Conservation (phyloP, 139 green algal species). For the Picochlorum sp. region DNA sequence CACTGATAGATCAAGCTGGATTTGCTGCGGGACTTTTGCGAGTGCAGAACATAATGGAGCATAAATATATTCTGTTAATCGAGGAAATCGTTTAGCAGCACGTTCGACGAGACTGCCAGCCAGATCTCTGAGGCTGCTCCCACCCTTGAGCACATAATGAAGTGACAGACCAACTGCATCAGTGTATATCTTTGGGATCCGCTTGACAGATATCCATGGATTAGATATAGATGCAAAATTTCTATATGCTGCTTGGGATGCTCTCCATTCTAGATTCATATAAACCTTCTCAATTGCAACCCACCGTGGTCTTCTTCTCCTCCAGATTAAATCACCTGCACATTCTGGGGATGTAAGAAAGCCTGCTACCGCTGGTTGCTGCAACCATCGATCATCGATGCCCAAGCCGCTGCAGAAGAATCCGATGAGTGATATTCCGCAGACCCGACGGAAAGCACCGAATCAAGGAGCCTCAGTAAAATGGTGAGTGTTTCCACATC, state of each 20-base stretch:
- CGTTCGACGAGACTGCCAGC: slow-evolving; percentile 27
- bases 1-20: neutral
- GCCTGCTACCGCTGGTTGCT: slow-evolving; percentile 29
- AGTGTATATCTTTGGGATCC: slow-evolving; percentile 32
- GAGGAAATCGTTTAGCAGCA: slow-evolving; percentile 50
- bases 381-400: slow-evolving; percentile 34
- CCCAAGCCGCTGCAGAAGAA: slow-evolving; percentile 20
- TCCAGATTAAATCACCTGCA: slow-evolving; percentile 15
- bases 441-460: neutral
- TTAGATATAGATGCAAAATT: slow-evolving; percentile 20
- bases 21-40: slow-evolving; percentile 30
- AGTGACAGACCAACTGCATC: slow-evolving; percentile 25
- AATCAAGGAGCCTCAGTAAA: neutral
- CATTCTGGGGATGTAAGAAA: slow-evolving; percentile 15
- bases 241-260: slow-evolving; percentile 35
- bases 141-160: slow-evolving; percentile 19
- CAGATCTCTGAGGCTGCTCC: neutral
- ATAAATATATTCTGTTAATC: slow-evolving; percentile 27
- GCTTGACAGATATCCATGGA: slow-evolving; percentile 3
- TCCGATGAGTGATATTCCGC: slow-evolving; percentile 7
- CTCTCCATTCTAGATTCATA: slow-evolving; percentile 37
- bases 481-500: slow-evolving; percentile 8
- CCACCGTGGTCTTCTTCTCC: slow-evolving; percentile 35
- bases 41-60: slow-evolving; percentile 36
- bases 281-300: slow-evolving; percentile 39